Evolutionary conservation across 352 stramenopile genomes (phyloP).

Genomic region (Globisporangium mamillatum): DNA sequence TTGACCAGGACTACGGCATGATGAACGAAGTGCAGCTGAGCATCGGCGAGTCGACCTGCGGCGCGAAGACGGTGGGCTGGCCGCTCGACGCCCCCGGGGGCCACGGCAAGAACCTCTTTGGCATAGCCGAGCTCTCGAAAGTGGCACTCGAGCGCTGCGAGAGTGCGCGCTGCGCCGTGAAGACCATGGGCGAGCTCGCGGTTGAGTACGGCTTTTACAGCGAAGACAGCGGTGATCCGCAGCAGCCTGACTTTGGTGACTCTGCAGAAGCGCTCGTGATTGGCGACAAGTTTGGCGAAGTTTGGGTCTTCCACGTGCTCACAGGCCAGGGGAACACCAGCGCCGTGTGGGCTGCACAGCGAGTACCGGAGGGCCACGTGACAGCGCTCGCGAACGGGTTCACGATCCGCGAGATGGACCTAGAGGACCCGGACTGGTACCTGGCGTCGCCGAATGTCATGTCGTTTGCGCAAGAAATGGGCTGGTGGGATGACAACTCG

Average conservation of each 20-base stretch:
- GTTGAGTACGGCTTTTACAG: conserved; percentile 90
- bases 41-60: conserved; percentile 87
- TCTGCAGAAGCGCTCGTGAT: conserved; percentile 78
- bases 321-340: conserved; percentile 74
- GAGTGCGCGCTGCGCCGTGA: conserved; percentile 57
- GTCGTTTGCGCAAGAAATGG: conserved; percentile 63
- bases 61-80: conserved; percentile 55
- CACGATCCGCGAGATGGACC: conserved; percentile 81
- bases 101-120: conserved; percentile 69
- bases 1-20: conserved; percentile 87
- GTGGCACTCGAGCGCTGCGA: conserved; percentile 78
- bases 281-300: conserved; percentile 71
- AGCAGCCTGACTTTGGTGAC: conserved; percentile 29
- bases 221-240: conserved; percentile 53
- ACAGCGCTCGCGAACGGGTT: conserved; percentile 89
- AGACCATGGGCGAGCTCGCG: conserved; percentile 87
- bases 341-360: conserved; percentile 87
- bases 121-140: conserved; percentile 75
- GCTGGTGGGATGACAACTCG: conserved; percentile 49
- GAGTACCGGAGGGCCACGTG: conserved; percentile 79
- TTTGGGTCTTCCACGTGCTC: conserved; percentile 91
- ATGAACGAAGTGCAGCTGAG: conserved; percentile 89
- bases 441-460: conserved; percentile 77
- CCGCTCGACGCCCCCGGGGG: conserved; percentile 24
- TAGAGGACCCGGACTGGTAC: conserved; percentile 63